A percentile compares a stretch with the other conserved stretches of the same genome.
Conservation (phyloP, 2,329 filamentous ascomycete genomes). For the Arthrobotrys entomopaga region DNA sequence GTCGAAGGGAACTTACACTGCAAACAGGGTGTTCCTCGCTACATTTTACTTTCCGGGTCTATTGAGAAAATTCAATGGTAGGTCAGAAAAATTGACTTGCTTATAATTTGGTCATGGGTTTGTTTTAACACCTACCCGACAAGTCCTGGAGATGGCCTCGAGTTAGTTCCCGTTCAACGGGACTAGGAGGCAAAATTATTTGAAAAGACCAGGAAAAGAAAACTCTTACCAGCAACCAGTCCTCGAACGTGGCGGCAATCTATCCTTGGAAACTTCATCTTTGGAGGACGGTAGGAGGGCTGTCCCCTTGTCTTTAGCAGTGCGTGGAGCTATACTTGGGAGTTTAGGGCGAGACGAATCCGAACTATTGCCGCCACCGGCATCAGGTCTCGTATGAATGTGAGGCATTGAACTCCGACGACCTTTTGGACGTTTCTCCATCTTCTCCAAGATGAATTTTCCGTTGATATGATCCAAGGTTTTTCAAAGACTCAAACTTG, state of each 20-base stretch:
- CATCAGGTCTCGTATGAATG: constrained; percentile 36
- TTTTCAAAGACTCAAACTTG: constrained; percentile 16
- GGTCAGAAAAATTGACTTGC: no score
- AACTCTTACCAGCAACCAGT: constrained; percentile 60
- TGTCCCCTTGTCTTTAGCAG: constrained; percentile 45
- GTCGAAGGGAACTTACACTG: constrained; percentile 63
- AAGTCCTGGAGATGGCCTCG: constrained; percentile 57
- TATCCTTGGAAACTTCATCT: constrained; percentile 40
- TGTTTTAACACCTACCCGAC: constrained; percentile 56
- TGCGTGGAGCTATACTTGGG: constrained; percentile 51
- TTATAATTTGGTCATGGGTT: no score
- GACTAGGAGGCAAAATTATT: constrained; percentile 27
- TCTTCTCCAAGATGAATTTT: constrained; percentile 14
- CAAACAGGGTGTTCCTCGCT: constrained; percentile 69
- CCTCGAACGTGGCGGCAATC: constrained; percentile 60
- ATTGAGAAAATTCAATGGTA: neutral
- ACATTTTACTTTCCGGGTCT: constrained; percentile 66
- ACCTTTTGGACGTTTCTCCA: constrained; percentile 38
- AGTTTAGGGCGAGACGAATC: constrained; percentile 49
- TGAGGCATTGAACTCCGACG: constrained; percentile 52
- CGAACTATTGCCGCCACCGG: constrained; percentile 34
- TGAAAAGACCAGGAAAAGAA: constrained; percentile 16
- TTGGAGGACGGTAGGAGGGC: constrained; percentile 31
- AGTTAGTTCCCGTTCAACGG: constrained; percentile 54
- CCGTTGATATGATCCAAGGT: constrained; percentile 2